Conservation (phyloP, 257 asterid genomes). For the Solanum chiquidenum region DNA sequence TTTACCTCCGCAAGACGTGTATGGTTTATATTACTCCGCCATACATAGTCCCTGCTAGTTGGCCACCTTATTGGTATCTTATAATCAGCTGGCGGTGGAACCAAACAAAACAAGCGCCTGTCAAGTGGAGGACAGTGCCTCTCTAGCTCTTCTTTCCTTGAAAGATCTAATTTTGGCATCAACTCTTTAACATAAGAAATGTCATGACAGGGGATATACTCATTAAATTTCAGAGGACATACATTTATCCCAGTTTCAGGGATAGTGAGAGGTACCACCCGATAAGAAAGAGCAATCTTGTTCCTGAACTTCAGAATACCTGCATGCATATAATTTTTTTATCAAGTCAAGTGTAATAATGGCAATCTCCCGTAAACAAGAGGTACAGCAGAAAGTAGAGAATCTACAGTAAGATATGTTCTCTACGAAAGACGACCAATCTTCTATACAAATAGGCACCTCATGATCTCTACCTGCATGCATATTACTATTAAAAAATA, state of each 20-base stretch:
- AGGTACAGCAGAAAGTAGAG: not conserved
- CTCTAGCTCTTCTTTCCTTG: constrained; percentile 78
- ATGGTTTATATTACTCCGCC: constrained; percentile 94
- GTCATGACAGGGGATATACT: constrained; percentile 89
- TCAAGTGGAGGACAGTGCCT: constrained; percentile 81
- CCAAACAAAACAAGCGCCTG: constrained; percentile 77
- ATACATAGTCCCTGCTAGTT: constrained; percentile 78
- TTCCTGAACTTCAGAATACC: constrained; percentile 43
- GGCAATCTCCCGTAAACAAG: not conserved
- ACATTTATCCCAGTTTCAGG: constrained; percentile 67
- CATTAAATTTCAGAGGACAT: constrained; percentile 74
- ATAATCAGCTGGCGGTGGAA: constrained; percentile 89
- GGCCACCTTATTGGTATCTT: constrained; percentile 93
- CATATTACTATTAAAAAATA: not conserved
- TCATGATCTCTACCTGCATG: constrained; percentile 18
- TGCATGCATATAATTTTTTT: constrained; percentile 10
- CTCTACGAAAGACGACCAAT: not conserved
- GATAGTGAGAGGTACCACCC: constrained; percentile 43
- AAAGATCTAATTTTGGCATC: constrained; percentile 51
- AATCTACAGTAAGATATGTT: not conserved
- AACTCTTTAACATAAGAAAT: constrained; percentile 60
- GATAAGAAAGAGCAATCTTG: constrained; percentile 56
- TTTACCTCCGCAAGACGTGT: constrained; percentile 86
- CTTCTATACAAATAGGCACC: not conserved
- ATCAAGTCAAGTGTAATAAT: not conserved